These are phyloP conservation scores for Fraxinus platypoda DNA, from an alignment of 305 asterid species.

Conservation along the genomic window DNA sequence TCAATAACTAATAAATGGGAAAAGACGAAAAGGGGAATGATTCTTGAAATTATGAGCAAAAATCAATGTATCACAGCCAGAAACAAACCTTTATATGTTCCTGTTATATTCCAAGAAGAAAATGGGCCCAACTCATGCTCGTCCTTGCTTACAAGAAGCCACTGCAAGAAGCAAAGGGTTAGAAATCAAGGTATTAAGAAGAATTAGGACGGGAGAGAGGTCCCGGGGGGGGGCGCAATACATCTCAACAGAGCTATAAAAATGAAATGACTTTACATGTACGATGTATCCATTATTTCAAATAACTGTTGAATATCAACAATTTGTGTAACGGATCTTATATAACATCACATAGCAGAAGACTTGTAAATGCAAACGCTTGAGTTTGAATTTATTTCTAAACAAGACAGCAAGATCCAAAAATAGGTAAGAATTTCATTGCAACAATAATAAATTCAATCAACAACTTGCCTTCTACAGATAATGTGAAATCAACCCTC, in stretches of 20 bases:
- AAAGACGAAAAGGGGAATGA: neutral
- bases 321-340: neutral
- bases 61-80: neutral
- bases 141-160: constrained; percentile 82
- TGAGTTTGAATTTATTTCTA: neutral
- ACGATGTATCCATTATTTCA: neutral
- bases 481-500: neutral
- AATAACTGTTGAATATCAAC: neutral
- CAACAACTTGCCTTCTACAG: constrained; percentile 5
- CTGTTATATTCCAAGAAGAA: constrained; percentile 94
- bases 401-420: neutral
- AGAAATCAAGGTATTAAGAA: constrained; percentile 14
- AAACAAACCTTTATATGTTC: constrained; percentile 88
- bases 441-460: neutral
- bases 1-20: neutral
- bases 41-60: constrained; percentile 6
- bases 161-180: constrained; percentile 52
- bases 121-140: constrained; percentile 82
- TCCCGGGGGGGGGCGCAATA: neutral
- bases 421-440: neutral
- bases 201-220: neutral
- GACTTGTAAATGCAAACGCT: neutral
- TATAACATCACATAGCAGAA: neutral
- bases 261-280: too few relatives aligned
- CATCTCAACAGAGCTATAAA: too few relatives aligned